Percentiles rank a stretch among this genome's conserved stretches.
Evolutionary conservation across 2,329 filamentous ascomycete genomes (phyloP).

Genomic region (Hymenoscyphus albidus): DNA sequence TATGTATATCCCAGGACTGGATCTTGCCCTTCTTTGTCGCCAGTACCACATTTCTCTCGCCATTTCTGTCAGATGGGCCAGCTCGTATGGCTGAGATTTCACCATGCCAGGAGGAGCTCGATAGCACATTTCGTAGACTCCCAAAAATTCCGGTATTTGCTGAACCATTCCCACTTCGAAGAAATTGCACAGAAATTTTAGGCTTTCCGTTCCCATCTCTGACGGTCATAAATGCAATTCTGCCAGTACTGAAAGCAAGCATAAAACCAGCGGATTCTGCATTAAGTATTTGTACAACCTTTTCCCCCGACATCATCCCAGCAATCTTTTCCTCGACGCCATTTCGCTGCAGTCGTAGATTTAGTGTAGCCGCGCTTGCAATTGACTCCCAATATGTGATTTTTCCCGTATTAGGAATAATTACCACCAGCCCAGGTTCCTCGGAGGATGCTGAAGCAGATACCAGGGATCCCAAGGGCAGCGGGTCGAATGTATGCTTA

Average conservation of each 20-base stretch:
- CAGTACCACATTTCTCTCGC: slow-evolving; percentile 80
- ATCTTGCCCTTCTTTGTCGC: slow-evolving; percentile 73
- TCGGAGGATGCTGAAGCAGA: slow-evolving; percentile 72
- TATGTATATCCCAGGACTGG: slow-evolving; percentile 84
- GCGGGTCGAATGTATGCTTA: slow-evolving; percentile 61
- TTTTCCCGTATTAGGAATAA: slow-evolving; percentile 79
- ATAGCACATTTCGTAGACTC: slow-evolving; percentile 73
- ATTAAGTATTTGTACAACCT: slow-evolving; percentile 71
- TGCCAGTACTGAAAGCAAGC: slow-evolving; percentile 77
- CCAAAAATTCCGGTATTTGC: slow-evolving; percentile 69
- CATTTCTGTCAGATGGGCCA: slow-evolving; percentile 66
- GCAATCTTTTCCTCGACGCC: slow-evolving; percentile 72
- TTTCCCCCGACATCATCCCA: slow-evolving; percentile 75
- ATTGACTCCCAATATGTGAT: slow-evolving; percentile 96
- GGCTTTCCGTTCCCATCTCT: slow-evolving; percentile 85
- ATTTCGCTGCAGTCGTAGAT: slow-evolving; percentile 72
- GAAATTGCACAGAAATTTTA: slow-evolving; percentile 70
- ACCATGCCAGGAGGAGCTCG: slow-evolving; percentile 64
- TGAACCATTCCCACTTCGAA: slow-evolving; percentile 58
- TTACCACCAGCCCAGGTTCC: slow-evolving; percentile 80
- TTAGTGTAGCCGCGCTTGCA: slow-evolving; percentile 79
- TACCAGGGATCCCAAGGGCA: slow-evolving; percentile 81
- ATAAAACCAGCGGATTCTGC: slow-evolving; percentile 84
- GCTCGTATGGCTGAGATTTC: slow-evolving; percentile 78
- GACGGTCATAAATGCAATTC: slow-evolving; percentile 80